These are phyloP conservation scores for Ganoderma leucocontextum DNA, from an alignment of 1,284 basidiomycete species.

Conservation along the genomic window DNA sequence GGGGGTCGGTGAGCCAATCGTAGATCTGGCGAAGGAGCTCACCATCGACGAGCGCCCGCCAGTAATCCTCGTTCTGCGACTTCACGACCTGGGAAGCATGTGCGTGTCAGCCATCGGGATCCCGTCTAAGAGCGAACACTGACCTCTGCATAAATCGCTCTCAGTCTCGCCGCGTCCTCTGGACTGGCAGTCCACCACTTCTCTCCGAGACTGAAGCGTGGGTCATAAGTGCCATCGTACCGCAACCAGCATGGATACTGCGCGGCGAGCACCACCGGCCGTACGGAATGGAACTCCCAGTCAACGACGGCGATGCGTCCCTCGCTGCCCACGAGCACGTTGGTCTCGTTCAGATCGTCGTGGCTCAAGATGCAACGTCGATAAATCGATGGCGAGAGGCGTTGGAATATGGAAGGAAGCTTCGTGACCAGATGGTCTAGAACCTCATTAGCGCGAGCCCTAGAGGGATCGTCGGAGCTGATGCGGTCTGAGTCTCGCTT, in stretches of 20 bases:
- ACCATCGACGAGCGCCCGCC: conserved; percentile 21
- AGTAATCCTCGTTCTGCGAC: conserved; percentile 11
- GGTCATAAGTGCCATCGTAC: conserved; percentile 18
- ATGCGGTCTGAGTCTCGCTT: neutral
- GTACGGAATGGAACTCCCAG: conserved; percentile 24
- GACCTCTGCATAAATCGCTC: conserved; percentile 10
- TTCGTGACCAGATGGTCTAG: conserved; percentile 1
- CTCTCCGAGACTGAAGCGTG: neutral
- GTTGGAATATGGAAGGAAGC: conserved; percentile 7
- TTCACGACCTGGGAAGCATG: conserved; percentile 8
- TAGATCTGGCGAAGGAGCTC: conserved; percentile 11
- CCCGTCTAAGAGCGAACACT: neutral
- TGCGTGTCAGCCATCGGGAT: neutral
- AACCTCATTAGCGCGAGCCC: neutral
- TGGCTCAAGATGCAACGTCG: conserved; percentile 19
- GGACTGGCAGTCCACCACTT: conserved; percentile 11
- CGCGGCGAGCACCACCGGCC: conserved; percentile 15
- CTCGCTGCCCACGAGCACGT: conserved; percentile 14
- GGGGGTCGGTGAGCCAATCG: conserved; percentile 10
- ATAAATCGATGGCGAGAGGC: neutral
- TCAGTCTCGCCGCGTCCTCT: conserved; percentile 10
- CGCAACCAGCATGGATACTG: conserved; percentile 15
- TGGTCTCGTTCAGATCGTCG: conserved; percentile 15
- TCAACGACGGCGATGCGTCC: conserved; percentile 17
- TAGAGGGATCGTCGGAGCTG: neutral